Conservation (phyloP, 176 grass and related monocot genomes). For the Zea luxurians region DNA sequence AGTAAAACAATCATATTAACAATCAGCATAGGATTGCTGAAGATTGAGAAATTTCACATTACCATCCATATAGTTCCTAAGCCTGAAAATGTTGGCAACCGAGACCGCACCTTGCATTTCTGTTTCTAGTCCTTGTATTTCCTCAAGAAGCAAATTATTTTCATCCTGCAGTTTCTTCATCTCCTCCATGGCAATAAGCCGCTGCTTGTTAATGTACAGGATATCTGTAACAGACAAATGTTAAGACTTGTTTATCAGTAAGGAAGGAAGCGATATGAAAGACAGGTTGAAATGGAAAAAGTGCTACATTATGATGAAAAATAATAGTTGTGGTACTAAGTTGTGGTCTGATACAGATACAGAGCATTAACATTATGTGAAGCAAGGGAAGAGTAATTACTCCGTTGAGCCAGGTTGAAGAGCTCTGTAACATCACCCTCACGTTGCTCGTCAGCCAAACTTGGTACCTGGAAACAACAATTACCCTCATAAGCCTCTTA, state of each 20-base stretch:
- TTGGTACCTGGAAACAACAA: constrained; percentile 25
- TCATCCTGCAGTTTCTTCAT: constrained; percentile 46
- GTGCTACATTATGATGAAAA: not conserved
- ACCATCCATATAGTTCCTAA: too few relatives aligned
- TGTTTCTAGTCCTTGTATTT: constrained; percentile 43
- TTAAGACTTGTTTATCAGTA: too few relatives aligned
- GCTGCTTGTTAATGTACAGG: constrained; percentile 53
- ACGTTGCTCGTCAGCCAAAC: not conserved
- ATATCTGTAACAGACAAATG: constrained; percentile 44
- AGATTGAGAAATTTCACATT: too few relatives aligned
- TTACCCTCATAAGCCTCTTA: not conserved
- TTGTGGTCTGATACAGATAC: too few relatives aligned
- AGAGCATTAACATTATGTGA: not conserved
- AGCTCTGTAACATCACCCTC: constrained; percentile 33
- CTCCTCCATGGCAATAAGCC: constrained; percentile 46
- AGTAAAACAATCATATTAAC: too few relatives aligned
- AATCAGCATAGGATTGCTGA: too few relatives aligned
- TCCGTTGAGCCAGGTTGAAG: constrained; percentile 36
- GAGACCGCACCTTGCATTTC: constrained; percentile 18
- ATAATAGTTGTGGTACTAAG: not conserved
- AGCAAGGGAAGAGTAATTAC: constrained; percentile 4
- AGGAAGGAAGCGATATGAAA: not conserved
- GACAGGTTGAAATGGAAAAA: not conserved
- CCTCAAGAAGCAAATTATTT: constrained; percentile 42
- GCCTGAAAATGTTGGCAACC: too few relatives aligned